Evolutionary conservation across 306 rosid species (phyloP).

Genomic region (Begonia peltatifolia): DNA sequence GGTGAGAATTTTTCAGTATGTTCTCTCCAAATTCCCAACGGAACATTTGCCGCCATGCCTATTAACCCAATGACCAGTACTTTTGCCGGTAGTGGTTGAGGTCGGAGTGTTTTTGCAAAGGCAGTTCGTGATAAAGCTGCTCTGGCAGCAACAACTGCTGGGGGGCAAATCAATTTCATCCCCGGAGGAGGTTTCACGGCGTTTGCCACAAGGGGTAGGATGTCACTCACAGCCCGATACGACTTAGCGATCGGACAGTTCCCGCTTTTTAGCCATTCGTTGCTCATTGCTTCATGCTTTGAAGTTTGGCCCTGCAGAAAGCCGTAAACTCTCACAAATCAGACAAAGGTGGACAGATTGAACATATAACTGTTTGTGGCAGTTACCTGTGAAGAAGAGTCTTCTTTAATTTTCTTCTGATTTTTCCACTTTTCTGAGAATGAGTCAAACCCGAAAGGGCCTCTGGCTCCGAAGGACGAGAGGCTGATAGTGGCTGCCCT

Average conservation of each 20-base stretch:
- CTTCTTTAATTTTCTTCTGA: conserved; percentile 57
- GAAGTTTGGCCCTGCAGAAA: conserved; percentile 50
- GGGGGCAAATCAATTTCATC: conserved; percentile 68
- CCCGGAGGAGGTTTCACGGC: conserved; percentile 77
- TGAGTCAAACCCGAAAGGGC: conserved; percentile 74
- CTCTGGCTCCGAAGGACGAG: conserved; percentile 87
- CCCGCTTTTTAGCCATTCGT: conserved; percentile 85
- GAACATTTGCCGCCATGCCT: conserved; percentile 96
- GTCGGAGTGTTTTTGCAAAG: conserved; percentile 87
- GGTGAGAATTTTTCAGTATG: conserved; percentile 91
- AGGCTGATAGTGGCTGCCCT: conserved; percentile 95
- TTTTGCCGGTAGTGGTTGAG: conserved; percentile 80
- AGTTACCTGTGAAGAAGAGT: conserved; percentile 61
- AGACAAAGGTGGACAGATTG: not conserved
- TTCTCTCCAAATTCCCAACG: conserved; percentile 93
- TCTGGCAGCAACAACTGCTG: conserved; percentile 69
- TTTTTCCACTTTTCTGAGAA: conserved; percentile 70
- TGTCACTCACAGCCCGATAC: conserved; percentile 67
- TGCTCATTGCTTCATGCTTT: conserved; percentile 64
- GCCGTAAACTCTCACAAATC: conserved; percentile 7
- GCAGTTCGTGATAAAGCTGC: conserved; percentile 88
- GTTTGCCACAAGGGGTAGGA: conserved; percentile 85
- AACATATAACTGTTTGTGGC: no score
- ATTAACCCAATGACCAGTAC: conserved; percentile 76
- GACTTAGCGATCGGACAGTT: conserved; percentile 95